Conservation (phyloP, 805 yeast genomes). For the Kuraishia cidri region DNA sequence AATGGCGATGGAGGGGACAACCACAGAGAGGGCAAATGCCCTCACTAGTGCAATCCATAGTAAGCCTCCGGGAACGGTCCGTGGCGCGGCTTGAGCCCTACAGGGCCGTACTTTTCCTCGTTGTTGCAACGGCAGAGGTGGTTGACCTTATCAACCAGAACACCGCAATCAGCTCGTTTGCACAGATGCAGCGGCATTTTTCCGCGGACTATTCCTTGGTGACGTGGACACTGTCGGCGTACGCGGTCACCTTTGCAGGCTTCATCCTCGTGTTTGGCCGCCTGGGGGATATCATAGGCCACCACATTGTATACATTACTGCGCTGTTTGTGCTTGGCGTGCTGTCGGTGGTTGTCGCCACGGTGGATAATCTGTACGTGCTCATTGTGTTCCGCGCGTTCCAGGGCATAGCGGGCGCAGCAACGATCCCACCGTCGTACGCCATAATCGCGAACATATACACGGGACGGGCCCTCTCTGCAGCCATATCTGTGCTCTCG, state of each 20-base stretch:
- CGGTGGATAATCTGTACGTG: conserved; percentile 22
- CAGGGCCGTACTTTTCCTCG: not conserved
- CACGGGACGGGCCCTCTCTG: conserved; percentile 15
- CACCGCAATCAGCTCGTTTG: conserved; percentile 4
- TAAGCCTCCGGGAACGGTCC: not conserved
- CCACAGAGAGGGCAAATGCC: too few relatives aligned
- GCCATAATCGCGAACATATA: conserved; percentile 22
- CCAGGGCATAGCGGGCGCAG: conserved; percentile 27
- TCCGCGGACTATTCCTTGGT: too few relatives aligned
- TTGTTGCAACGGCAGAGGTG: not conserved
- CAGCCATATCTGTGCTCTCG: conserved; percentile 16
- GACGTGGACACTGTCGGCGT: conserved; percentile 24
- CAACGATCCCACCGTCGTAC: conserved; percentile 23
- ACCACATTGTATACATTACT: conserved; percentile 13
- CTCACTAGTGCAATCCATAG: too few relatives aligned
- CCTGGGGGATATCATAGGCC: conserved; percentile 24
- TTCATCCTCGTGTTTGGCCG: conserved; percentile 27
- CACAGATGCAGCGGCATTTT: conserved; percentile 3
- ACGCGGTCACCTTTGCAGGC: conserved; percentile 25
- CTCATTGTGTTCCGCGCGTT: conserved; percentile 25
- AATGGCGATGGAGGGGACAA: too few relatives aligned
- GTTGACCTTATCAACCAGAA: conserved; percentile 6
- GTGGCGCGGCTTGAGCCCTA: not conserved
- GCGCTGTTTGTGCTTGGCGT: conserved; percentile 15
- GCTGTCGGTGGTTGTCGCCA: conserved; percentile 22